phyloP scores from a whole-genome alignment of 495 filamentous ascomycete species.

The Clohesyomyces aquaticus region DNA sequence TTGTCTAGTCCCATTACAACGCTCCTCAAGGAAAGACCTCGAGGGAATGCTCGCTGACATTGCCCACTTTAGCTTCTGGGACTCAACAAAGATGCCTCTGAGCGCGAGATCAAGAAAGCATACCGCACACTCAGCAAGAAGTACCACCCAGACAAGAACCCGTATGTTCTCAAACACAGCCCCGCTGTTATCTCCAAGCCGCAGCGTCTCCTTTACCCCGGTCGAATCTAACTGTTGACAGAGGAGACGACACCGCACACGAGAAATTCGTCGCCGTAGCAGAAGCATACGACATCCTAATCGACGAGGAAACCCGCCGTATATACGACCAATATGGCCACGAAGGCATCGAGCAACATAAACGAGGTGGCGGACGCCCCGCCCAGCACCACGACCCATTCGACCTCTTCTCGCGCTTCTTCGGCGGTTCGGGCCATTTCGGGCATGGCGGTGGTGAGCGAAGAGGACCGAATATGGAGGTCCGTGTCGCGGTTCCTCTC shows the following conservation, averaged over 20 bases:
- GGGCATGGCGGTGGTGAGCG: conserved; percentile 73
- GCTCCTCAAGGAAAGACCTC: background rate
- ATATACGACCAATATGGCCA: conserved; percentile 97
- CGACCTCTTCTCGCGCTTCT: conserved; percentile 96
- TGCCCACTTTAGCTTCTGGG: conserved; percentile 66
- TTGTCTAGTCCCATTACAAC: background rate
- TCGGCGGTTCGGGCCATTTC: conserved; percentile 88
- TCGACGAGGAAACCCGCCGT: conserved; percentile 75
- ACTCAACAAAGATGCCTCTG: conserved; percentile 77
- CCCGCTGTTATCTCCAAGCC: too few species aligned
- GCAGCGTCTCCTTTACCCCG: too few species aligned
- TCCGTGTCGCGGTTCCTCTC: conserved; percentile 79
- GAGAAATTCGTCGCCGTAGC: conserved; percentile 94
- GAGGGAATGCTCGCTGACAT: conserved; percentile 10
- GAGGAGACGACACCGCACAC: conserved; percentile 75
- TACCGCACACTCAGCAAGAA: conserved; percentile 94
- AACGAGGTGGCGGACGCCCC: conserved; percentile 65
- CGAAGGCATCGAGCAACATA: conserved; percentile 83
- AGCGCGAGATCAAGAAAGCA: conserved; percentile 93
- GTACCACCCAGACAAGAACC: conserved; percentile 98
- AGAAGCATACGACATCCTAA: conserved; percentile 94
- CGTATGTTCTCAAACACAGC: conserved; percentile 63
- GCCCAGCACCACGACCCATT: conserved; percentile 82
- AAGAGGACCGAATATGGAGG: conserved; percentile 87
- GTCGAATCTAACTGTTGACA: conserved; percentile 57